Conservation (phyloP, 345 rosid species). For the Syzygium aromaticum region DNA sequence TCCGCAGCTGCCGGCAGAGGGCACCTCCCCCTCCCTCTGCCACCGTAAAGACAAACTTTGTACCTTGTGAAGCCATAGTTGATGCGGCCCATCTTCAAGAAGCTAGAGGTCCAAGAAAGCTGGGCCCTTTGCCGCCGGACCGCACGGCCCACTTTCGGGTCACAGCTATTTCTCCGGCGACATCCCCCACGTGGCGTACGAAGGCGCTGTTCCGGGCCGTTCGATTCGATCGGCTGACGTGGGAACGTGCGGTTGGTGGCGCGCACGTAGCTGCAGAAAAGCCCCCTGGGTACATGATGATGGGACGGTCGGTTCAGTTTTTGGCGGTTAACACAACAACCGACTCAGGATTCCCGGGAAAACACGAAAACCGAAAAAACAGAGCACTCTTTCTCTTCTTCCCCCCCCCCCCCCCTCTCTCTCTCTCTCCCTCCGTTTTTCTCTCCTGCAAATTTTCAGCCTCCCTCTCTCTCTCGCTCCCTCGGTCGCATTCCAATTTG, state of each 20-base stretch:
- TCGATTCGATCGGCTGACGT: not conserved
- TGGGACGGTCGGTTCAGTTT: not conserved
- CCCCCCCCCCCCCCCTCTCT: not conserved
- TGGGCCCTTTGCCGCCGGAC: not conserved
- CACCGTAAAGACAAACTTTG: not conserved
- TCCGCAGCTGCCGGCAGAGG: too few species aligned
- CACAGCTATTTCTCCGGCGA: not conserved
- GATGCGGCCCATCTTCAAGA: not conserved
- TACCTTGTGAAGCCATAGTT: not conserved
- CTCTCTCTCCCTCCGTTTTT: not conserved
- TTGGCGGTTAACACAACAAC: conserved; percentile 17
- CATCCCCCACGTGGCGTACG: not conserved
- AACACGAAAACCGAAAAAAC: conserved; percentile 6
- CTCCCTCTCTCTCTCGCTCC: not conserved
- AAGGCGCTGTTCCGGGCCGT: not conserved
- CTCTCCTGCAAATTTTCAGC: not conserved
- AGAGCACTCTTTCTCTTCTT: not conserved
- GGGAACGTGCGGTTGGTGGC: conserved; percentile 33
- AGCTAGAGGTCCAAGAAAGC: not conserved
- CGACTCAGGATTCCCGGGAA: conserved; percentile 30
- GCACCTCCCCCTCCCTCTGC: not conserved
- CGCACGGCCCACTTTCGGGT: not conserved
- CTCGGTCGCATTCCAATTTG: not conserved
- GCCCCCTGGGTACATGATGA: not conserved
- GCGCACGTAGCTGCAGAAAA: conserved; percentile 11